Conservation (phyloP, 768 basidiomycete genomes). For the Boletus vinaceobasis region DNA sequence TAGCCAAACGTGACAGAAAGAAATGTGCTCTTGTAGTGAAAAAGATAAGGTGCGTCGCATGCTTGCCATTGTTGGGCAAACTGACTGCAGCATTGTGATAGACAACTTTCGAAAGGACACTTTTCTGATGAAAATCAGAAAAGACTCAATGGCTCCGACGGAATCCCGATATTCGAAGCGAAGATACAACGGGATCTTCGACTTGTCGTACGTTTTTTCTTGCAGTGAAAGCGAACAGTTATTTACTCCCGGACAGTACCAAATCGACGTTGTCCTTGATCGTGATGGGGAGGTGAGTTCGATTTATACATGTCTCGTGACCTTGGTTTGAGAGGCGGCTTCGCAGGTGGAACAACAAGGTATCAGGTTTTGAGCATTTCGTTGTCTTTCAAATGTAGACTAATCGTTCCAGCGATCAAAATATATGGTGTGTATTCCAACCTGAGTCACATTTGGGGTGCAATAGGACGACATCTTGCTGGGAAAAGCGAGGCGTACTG, state of each 20-base stretch:
- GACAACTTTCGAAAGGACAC: slow-evolving; percentile 66
- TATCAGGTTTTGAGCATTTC: slow-evolving; percentile 6
- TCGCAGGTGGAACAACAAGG: slow-evolving; percentile 40
- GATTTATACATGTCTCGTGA: neutral
- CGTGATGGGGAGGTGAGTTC: slow-evolving; percentile 31
- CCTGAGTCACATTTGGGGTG: slow-evolving; percentile 46
- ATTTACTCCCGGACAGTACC: slow-evolving; percentile 37
- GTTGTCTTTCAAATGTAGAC: neutral
- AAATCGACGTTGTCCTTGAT: slow-evolving; percentile 45
- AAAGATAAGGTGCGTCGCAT: slow-evolving; percentile 56
- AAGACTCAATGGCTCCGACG: slow-evolving; percentile 43
- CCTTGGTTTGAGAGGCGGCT: neutral
- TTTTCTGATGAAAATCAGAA: slow-evolving; percentile 72
- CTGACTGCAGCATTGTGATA: slow-evolving; percentile 20
- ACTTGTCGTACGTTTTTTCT: slow-evolving; percentile 41
- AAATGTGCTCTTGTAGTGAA: slow-evolving; percentile 55
- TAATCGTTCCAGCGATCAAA: slow-evolving; percentile 36
- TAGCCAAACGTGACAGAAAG: slow-evolving; percentile 42
- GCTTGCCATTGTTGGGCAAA: neutral
- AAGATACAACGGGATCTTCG: slow-evolving; percentile 57
- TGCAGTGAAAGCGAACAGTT: neutral
- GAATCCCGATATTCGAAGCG: slow-evolving; percentile 64
- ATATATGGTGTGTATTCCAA: slow-evolving; percentile 53
- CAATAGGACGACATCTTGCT: slow-evolving; percentile 39
- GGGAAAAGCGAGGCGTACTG: slow-evolving; percentile 52